A percentile compares a stretch with the other conserved stretches of the same genome.
Evolutionary conservation across 257 asterid species (phyloP).

Genomic region (Solanum virginianum): DNA sequence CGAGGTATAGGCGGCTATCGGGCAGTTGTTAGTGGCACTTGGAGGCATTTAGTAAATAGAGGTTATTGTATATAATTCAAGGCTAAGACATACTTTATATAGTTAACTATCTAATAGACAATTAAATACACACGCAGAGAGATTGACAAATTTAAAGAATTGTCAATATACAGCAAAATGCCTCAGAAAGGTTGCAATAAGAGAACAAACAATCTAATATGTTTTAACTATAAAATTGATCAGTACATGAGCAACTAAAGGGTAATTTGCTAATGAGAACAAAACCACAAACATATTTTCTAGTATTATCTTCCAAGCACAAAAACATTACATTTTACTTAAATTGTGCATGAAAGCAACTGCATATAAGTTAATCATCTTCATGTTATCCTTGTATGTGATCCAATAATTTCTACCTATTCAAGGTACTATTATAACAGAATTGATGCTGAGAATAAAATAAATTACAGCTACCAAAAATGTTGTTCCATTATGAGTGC

Average conservation of each 20-base stretch:
- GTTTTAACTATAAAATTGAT: too few relatives aligned
- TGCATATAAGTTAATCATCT: neutral
- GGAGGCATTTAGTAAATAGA: too few relatives aligned
- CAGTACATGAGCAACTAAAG: neutral
- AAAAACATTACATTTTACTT: neutral
- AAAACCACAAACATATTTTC: neutral
- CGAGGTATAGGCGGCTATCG: too few relatives aligned
- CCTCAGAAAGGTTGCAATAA: too few relatives aligned
- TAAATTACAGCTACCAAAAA: neutral
- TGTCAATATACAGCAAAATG: too few relatives aligned
- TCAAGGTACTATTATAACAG: neutral
- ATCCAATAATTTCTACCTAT: neutral
- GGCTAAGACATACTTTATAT: neutral
- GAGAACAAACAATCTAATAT: too few relatives aligned
- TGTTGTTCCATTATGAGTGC: slow-evolving; percentile 31
- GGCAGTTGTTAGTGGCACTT: too few relatives aligned
- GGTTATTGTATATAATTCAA: neutral
- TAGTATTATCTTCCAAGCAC: neutral
- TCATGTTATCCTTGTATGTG: neutral
- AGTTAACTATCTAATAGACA: neutral
- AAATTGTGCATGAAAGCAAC: neutral
- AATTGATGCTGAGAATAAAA: neutral
- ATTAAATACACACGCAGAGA: neutral
- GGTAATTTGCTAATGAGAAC: neutral
- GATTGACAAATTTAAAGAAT: too few relatives aligned